A percentile compares a stretch with the other conserved stretches of the same genome.
phyloP scores from a whole-genome alignment of 2,329 filamentous ascomycete genomes.

The Pestalotiopsis fici region DNA sequence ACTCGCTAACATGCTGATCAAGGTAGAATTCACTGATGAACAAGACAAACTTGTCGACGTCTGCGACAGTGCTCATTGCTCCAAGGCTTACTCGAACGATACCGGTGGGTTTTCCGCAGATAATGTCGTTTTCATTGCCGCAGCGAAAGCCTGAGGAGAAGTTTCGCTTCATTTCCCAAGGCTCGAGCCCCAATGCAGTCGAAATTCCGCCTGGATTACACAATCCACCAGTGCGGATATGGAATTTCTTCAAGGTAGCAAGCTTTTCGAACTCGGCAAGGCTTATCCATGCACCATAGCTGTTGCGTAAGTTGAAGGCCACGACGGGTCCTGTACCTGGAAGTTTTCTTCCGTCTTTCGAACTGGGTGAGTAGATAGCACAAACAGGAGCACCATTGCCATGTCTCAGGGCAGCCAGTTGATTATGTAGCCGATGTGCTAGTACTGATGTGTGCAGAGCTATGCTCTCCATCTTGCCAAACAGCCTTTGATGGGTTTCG shows the following conservation, averaged over 20 bases:
- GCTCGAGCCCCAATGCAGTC: constrained; percentile 67
- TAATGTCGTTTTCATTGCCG: constrained; percentile 78
- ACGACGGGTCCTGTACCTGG: constrained; percentile 70
- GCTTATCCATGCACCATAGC: constrained; percentile 72
- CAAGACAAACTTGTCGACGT: constrained; percentile 70
- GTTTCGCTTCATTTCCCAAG: constrained; percentile 82
- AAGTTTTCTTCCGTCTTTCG: constrained; percentile 28
- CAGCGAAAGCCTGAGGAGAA: constrained; percentile 85
- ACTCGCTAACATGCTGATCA: constrained; percentile 17
- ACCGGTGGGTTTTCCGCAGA: constrained; percentile 84
- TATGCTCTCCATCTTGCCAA: constrained; percentile 69
- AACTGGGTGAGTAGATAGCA: constrained; percentile 56
- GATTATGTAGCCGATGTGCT: constrained; percentile 56
- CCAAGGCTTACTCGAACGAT: constrained; percentile 84
- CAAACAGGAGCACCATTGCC: constrained; percentile 68
- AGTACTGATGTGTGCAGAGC: constrained; percentile 72
- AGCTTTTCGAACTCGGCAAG: constrained; percentile 87
- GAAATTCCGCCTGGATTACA: constrained; percentile 92
- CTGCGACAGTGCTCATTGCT: constrained; percentile 80
- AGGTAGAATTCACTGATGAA: constrained; percentile 74
- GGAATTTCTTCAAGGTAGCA: constrained; percentile 74
- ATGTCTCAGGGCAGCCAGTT: constrained; percentile 65
- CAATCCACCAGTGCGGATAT: constrained; percentile 83
- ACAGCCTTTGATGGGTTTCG: constrained; percentile 67
- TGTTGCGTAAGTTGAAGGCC: constrained; percentile 79